Base-by-base conservation (phyloP, 805 yeast genomes). In the Zygotorulaspora sp. region DNA sequence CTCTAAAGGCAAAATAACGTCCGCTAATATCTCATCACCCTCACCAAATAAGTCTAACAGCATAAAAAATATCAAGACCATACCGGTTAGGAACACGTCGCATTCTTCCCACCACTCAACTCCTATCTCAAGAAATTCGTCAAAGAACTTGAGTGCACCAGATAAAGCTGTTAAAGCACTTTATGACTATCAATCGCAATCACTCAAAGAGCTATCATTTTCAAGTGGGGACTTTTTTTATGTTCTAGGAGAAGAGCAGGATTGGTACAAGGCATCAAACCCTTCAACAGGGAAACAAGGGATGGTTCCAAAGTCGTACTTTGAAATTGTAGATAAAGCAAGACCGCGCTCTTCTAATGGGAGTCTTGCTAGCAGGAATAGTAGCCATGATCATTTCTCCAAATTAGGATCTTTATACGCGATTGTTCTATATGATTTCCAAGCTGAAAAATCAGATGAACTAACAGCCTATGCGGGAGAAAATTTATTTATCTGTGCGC, bases 401-500 rank as follows among this genome's bases (percentile, higher is more conserved):
- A 52, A 46, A 44, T 42, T 51, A 43, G 63, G 61, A 2, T 79
- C 80, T 3, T 65, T 90, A 17, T 90, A 89, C 57, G 97, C 96
- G 2, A 75, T 84, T 37, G 87, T 88, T 5, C 67, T 88, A 36
- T 92, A 80, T 58, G 95, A 86, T 52, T 92, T 92, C 62, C 72
- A 69, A 44, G 97, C 97, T 5, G 74, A 70, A 51, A 66, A 71
- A 42, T 59, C 77, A 6, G 98, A 94, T 65, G 99, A 92, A 63
- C 71, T 92, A 47, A 81, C 82, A 46, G 86, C 90, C 2, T 56
- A 62, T 19, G 84, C 84, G 1, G 97, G 97, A 25, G 99, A 92
- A 53, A 82, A 84, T 52, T 74, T 92, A 45, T 84, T 89, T 20
- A 78, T 94, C 9, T 90, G 96, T 63, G 99, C 99, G 2, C 97